A percentile compares a stretch with the other conserved stretches of the same genome.
Evolutionary conservation across 192 early-diverging fungal genomes (phyloP).

Genomic region (Backusella australiensis): DNA sequence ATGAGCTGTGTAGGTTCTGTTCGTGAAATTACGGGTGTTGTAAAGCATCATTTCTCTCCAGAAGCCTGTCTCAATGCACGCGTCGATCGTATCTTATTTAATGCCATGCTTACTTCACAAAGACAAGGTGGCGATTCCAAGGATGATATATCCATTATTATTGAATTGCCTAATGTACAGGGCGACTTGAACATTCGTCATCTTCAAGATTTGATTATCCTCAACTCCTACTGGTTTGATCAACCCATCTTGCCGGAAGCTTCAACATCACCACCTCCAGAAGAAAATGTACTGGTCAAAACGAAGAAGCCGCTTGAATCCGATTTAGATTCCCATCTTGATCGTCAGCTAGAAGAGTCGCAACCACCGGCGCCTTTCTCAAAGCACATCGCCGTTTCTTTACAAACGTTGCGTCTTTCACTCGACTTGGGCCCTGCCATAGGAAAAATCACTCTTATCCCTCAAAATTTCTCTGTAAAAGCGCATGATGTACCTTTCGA

Average conservation of each 20-base stretch:
- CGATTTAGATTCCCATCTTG: neutral
- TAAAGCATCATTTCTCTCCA: constrained; percentile 77
- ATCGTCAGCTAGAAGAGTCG: neutral
- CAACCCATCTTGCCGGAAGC: constrained; percentile 38
- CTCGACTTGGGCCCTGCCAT: constrained; percentile 65
- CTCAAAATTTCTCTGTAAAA: constrained; percentile 44
- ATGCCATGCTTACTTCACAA: constrained; percentile 54
- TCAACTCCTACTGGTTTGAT: constrained; percentile 68
- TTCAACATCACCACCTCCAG: neutral
- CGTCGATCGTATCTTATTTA: constrained; percentile 61
- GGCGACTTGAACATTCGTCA: constrained; percentile 65
- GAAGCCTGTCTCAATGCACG: constrained; percentile 63
- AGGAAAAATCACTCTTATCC: constrained; percentile 51
- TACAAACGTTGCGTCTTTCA: constrained; percentile 47
- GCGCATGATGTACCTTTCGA: constrained; percentile 41
- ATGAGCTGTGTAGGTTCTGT: constrained; percentile 58
- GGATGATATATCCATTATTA: constrained; percentile 55
- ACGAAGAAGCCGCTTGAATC: neutral
- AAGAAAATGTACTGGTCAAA: neutral
- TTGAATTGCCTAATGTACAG: constrained; percentile 54
- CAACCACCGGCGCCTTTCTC: constrained; percentile 42
- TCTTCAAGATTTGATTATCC: constrained; percentile 69
- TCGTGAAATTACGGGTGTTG: constrained; percentile 53
- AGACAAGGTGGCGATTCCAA: constrained; percentile 39
- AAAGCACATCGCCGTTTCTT: constrained; percentile 39